Base-by-base conservation (phyloP, 768 basidiomycete genomes). In the Sporobolomyces roseus region DNA sequence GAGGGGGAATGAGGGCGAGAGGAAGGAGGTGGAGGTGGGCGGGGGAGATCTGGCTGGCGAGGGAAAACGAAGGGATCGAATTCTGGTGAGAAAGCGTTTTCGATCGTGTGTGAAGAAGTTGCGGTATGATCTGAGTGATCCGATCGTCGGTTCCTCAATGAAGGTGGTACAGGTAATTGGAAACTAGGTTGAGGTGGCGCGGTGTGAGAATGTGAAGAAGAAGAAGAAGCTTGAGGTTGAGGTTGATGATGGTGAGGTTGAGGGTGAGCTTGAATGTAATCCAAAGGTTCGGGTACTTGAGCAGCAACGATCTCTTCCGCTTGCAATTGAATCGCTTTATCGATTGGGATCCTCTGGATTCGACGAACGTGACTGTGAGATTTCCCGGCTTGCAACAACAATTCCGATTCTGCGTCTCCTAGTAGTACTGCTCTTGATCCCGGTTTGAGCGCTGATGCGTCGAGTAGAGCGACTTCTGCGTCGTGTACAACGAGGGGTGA, bases 341-440 rank as follows among this genome's bases (percentile, higher is more conserved):
- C 41, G 55, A 74, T 41, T 16, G 58, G 50, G 8, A 64, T 50
- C 53, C 65, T 55, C 27, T 63, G 58, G 35, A 70, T 62, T 5
- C 74, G 33, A 8, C 65, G 50, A 30, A 73, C 55, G 53, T 70
- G 67, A 23, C 51, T 51, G 30, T 62, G 51, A 17, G 32, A 45
- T 59, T 70, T 72, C 10, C 66, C 68, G 3, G 74, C 74, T 19
- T 61, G 63, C 16, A 76, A 63, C 16, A 76, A 63, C 25, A 63
- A 68, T 46, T 75, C 75, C 3, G 74, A 53, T 33, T 75, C 75
- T 23, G 75, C 75, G 59, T 76, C 75, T 35, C 72, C 75, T 67
- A 75, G 73, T 10, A 41, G 21, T 4, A 53, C 46, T 21, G 41
- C 36, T 3, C 46, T 38, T 62, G 33, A 14, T 25, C 51, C 33